Evolutionary conservation across 2,329 filamentous ascomycete species (phyloP).

Genomic region (Biscogniauxia mediterranea): DNA sequence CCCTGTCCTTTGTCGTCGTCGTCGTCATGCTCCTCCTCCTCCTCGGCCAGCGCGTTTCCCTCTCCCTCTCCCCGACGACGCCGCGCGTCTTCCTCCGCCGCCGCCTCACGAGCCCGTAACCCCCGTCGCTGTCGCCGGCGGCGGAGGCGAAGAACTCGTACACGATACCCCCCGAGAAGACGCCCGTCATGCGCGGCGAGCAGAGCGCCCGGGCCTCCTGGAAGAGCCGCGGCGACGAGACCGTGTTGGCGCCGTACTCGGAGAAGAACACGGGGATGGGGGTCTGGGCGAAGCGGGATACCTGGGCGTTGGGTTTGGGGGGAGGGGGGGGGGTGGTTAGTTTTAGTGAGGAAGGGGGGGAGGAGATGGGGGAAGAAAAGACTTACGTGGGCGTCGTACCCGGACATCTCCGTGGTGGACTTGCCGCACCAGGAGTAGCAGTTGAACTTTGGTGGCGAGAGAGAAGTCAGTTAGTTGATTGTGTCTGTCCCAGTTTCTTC

Average conservation of each 20-base stretch:
- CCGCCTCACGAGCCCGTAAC: slow-evolving; percentile 42
- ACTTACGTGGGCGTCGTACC: slow-evolving; percentile 9
- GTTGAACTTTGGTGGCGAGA: slow-evolving; percentile 13
- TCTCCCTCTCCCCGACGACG: too few species aligned
- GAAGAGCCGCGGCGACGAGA: slow-evolving; percentile 48
- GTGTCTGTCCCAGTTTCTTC: background rate
- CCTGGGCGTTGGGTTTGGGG: background rate
- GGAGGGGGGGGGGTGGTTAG: too few species aligned
- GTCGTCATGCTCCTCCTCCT: too few species aligned
- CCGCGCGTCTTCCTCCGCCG: too few species aligned
- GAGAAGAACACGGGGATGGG: slow-evolving; percentile 55
- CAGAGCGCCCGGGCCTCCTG: slow-evolving; percentile 58
- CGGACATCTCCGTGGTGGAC: slow-evolving; percentile 7
- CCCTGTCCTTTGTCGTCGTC: background rate
- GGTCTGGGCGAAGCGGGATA: slow-evolving; percentile 4
- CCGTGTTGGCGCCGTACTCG: slow-evolving; percentile 56
- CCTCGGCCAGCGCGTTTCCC: too few species aligned
- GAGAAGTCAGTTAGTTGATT: too few species aligned
- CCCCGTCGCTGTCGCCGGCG: too few species aligned
- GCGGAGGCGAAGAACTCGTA: slow-evolving; percentile 61
- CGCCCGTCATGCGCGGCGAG: slow-evolving; percentile 50
- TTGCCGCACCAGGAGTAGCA: slow-evolving; percentile 11
- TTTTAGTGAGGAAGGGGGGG: background rate
- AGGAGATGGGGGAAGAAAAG: too few species aligned
- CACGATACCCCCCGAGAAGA: slow-evolving; percentile 58